phyloP scores from a whole-genome alignment of 1,139 yeast genomes.

The Pichia sp. region DNA sequence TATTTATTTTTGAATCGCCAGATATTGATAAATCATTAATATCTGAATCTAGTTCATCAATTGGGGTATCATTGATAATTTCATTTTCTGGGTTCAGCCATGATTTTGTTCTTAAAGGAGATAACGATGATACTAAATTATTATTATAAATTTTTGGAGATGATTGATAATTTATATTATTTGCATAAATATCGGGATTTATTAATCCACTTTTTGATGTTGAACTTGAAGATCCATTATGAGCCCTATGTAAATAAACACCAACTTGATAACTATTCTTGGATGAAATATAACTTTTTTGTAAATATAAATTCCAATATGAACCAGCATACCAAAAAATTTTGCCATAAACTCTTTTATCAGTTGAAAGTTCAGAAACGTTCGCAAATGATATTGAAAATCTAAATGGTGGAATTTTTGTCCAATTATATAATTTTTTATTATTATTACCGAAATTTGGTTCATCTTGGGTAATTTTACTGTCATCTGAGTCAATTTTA shows the following conservation, averaged over 20 bases:
- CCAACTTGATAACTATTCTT: slow-evolving; percentile 44
- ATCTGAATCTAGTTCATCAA: background rate
- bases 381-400: slow-evolving; percentile 46
- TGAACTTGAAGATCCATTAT: slow-evolving; percentile 28
- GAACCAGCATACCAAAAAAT: slow-evolving; percentile 55
- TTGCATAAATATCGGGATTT: slow-evolving; percentile 31
- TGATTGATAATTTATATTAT: slow-evolving; percentile 22
- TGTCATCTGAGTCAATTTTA: slow-evolving; percentile 14
- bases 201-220: slow-evolving; percentile 32
- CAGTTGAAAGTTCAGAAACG: slow-evolving; percentile 38
- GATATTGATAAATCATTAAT: background rate
- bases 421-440: slow-evolving; percentile 29
- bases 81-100: background rate
- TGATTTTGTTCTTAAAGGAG: too few species aligned
- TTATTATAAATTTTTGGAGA: slow-evolving; percentile 18
- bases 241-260: slow-evolving; percentile 46
- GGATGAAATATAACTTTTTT: slow-evolving; percentile 35
- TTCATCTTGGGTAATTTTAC: slow-evolving; percentile 22
- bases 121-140: slow-evolving; percentile 4
- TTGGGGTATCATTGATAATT: background rate
- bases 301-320: slow-evolving; percentile 49
- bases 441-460: background rate
- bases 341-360: slow-evolving; percentile 42
- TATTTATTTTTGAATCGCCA: background rate
- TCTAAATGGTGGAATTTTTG: slow-evolving; percentile 46